Base-by-base conservation (phyloP, 371 early-diverging fungal genomes). In the Mortierella sp. region DNA sequence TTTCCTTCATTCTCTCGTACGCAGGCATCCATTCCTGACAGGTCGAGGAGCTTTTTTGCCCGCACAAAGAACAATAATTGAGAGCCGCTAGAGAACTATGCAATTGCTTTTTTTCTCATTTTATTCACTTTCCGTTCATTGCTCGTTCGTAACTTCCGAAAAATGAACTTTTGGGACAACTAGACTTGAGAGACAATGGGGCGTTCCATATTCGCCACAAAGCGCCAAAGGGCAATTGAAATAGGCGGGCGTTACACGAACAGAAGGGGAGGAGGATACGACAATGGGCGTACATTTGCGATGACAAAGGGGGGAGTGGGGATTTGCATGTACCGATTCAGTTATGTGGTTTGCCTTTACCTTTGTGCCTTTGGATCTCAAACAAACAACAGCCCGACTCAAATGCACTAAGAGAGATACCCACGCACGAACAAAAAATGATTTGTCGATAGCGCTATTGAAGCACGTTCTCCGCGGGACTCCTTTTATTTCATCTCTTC, bases 101-200 rank as follows among this genome's bases (percentile, higher is more conserved):
- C 14, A 11, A n/a, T n/a, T n/a, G n/a, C n/a, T n/a, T n/a, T n/a
- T n/a, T n/a, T n/a, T n/a, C n/a, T 31, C 61, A 31, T 61, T 24
- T 34, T 19, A 37, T 5, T 61, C 19, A 31, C 21, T 14, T 37
- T 64, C 67, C 11, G 8, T 37, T 2, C 54, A 6, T 64, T 21
- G 2, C 31, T 16, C 14, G 28, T 5, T 31, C 31, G n/a, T n/a
- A n/a, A n/a, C n/a, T n/a, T n/a, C n/a, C n/a, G 31, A 31, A 57
- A 55, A 61, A 61, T 31, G 61, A 31, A 31, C 34, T 61, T 61
- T 61, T 61, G 61, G 61, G 31, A 34, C 34, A 61, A 50, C 50
- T 10, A 50, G 50, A 50, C 50, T 16, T 14, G 14, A 50, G 50
- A 50, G 0, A 50, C 50, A 14, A 50, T 50, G 50, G 50, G 2